Percentiles rank a stretch among this genome's conserved stretches.
These are phyloP conservation scores for Suhomyces sp. DNA, from an alignment of 805 yeast genomes.

Conservation along the genomic window DNA sequence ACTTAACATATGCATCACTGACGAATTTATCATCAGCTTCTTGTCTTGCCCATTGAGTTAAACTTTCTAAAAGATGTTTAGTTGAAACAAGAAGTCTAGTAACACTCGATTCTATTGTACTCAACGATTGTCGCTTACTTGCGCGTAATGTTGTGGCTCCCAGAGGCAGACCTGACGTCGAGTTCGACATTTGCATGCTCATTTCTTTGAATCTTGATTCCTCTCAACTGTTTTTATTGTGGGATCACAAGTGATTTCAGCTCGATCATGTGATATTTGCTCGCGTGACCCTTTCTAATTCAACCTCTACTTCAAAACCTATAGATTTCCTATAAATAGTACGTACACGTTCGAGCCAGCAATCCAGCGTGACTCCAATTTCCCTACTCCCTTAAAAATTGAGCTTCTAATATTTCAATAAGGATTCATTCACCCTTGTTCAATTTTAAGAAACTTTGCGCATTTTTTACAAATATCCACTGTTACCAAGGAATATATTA, in stretches of 20 bases:
- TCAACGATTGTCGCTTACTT: slow-evolving; percentile 22
- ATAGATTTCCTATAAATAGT: background rate
- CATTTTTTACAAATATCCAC: background rate
- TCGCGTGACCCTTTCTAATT: background rate
- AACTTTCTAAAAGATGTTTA: slow-evolving; percentile 77
- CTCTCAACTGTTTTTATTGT: background rate
- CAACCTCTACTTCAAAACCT: background rate
- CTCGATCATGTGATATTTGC: background rate
- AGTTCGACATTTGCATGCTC: slow-evolving; percentile 8
- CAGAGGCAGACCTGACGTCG: slow-evolving; percentile 3
- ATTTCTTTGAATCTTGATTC: background rate
- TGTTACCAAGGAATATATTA: too few species aligned
- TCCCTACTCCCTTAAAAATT: background rate
- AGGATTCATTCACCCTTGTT: background rate
- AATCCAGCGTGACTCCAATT: background rate
- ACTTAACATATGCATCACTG: slow-evolving; percentile 83
- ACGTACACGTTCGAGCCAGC: background rate
- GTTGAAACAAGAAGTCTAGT: slow-evolving; percentile 82
- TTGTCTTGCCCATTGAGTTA: slow-evolving; percentile 86
- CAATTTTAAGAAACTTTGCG: background rate
- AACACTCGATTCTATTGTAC: slow-evolving; percentile 72
- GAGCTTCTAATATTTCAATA: background rate
- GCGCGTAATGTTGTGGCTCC: slow-evolving; percentile 4
- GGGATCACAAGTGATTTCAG: background rate
- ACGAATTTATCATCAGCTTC: slow-evolving; percentile 80